A percentile compares a stretch with the other conserved stretches of the same genome.
Conservation (phyloP, 176 grass and related monocot species). For the Elymus sibiricus region DNA sequence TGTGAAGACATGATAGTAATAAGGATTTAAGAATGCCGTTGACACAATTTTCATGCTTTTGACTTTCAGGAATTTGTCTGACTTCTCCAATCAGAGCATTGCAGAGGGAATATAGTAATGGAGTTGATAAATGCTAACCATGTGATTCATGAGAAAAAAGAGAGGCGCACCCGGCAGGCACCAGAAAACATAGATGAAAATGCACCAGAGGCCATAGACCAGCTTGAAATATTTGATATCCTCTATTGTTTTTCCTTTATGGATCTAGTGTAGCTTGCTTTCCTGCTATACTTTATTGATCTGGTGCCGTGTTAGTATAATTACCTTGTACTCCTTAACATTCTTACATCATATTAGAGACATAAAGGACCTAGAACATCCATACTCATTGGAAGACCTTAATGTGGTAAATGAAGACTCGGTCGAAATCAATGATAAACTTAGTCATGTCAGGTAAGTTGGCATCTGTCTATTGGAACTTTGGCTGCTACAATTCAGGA, state of each 20-base stretch:
- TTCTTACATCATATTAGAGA: conserved; percentile 97
- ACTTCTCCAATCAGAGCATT: neutral
- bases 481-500: neutral
- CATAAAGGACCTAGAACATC: conserved; percentile 96
- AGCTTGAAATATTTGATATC: conserved; percentile 98
- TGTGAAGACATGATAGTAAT: too few species aligned
- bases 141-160: conserved; percentile 71
- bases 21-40: neutral
- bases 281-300: neutral
- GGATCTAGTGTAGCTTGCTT: neutral
- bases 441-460: conserved; percentile 65
- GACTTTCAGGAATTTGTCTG: conserved; percentile 17
- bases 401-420: conserved; percentile 88
- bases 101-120: conserved; percentile 42
- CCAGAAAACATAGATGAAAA: conserved; percentile 55
- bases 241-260: conserved; percentile 24
- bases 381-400: conserved; percentile 90
- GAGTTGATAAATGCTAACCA: conserved; percentile 94
- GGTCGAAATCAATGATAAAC: conserved; percentile 59
- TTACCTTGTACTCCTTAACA: conserved; percentile 50
- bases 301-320: neutral
- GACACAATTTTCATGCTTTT: neutral
- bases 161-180: conserved; percentile 39
- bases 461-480: neutral
- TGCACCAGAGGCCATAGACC: conserved; percentile 68